Percentiles rank a stretch among this genome's conserved stretches.
Evolutionary conservation across 176 grass and related monocot species (phyloP).

Genomic region (Leersia perrieri): DNA sequence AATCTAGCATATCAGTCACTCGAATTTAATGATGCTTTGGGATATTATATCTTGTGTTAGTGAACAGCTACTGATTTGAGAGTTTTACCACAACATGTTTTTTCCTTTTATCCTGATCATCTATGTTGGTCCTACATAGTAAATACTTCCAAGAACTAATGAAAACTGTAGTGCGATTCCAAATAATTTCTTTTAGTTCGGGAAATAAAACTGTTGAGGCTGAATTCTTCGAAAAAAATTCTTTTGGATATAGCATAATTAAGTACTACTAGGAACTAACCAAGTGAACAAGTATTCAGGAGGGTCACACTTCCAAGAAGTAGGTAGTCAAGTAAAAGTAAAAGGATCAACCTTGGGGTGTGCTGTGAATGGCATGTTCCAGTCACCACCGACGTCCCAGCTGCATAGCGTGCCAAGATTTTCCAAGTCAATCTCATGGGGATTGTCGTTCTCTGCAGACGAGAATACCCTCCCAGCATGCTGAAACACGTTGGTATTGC

Average conservation of each 20-base stretch:
- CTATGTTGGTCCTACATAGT: too few relatives aligned
- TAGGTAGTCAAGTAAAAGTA: too few relatives aligned
- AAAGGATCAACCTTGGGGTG: slow-evolving; percentile 4
- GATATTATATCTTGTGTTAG: not conserved
- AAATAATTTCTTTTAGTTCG: not conserved
- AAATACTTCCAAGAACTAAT: too few relatives aligned
- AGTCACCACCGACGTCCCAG: slow-evolving; percentile 29
- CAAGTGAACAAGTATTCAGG: not conserved
- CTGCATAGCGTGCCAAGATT: slow-evolving; percentile 13
- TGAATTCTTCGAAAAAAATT: too few relatives aligned
- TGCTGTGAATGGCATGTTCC: slow-evolving; percentile 27
- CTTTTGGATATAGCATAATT: too few relatives aligned
- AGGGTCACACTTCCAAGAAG: not conserved
- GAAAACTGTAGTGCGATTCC: too few relatives aligned
- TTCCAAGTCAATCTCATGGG: slow-evolving; percentile 24
- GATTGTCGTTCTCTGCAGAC: slow-evolving; percentile 12
- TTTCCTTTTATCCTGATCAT: too few relatives aligned
- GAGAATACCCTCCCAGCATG: slow-evolving; percentile 30
- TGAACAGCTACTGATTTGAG: not conserved
- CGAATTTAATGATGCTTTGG: too few relatives aligned
- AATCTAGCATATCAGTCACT: too few relatives aligned
- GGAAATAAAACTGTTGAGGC: not conserved
- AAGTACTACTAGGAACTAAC: not conserved
- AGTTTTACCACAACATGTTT: not conserved
- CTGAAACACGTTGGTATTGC: slow-evolving; percentile 42